Evolutionary conservation across 805 yeast species (phyloP), one percentile per base, ranked within the genome.

Genomic region (Myxozyma sirexii): DNA sequence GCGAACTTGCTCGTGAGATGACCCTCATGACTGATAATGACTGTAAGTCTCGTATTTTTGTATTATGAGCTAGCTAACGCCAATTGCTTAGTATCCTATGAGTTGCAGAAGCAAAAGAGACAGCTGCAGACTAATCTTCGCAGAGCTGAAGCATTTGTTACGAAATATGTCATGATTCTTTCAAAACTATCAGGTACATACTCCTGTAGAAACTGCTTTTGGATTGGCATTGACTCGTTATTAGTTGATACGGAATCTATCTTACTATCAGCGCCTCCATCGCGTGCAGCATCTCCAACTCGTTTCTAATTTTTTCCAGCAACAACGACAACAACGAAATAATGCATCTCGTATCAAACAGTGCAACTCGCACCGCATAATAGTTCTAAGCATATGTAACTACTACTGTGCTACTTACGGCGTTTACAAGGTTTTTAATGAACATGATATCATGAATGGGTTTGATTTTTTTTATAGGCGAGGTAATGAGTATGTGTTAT

Each of bases 71-170:
- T 15, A 12, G n/a, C 29, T 49, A 41, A 26, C 46, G 33, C 29
- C 35, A 10, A 15, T n/a, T 26, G 4, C 3, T 19, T 31, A 29
- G 52, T 24, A 37, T 27, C 6, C 15, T 24, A 17, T 3, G 42
- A 47, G 15, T 17, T 21, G 3, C 46, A 44, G 15, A 31, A 39
- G 10, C 49, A 47, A 29, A 12, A 29, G 27, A 44, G 49, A 26
- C 49, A 53, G 38, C 54, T 59, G 4, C 52, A 38, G 43, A 59
- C 56, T 24, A 57, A 54, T 7, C 46, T 59, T 7, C 8, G 37
- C 12, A 21, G 62, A 17, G 58, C 62, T 6, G 62, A 59, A 44
- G 62, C 62, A 2, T 59, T 59, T 48, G 59, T 59, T 1, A 17
- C 33, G 7, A 54, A 45, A 43, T 59, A 59, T 17, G 44, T 39